Evolutionary conservation across 129 eudicot genomes (phyloP), one percentile per base, ranked within the genome.

Genomic region (Gnaphalium uliginosum): DNA sequence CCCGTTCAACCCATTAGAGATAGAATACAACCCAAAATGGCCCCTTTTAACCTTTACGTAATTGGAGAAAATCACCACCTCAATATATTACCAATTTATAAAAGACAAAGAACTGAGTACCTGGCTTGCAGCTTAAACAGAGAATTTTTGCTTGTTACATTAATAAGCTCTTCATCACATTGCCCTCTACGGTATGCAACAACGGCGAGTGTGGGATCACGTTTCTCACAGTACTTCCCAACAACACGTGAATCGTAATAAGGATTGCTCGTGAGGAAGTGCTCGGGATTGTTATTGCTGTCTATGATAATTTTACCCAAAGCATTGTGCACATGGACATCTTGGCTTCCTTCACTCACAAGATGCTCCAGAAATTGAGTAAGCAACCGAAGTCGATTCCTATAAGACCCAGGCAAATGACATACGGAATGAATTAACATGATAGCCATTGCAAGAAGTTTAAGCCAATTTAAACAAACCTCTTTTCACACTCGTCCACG

Each of bases 311-410:
- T 91, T 74, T 91, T 91, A 68, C 97, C 97, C 78, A 91, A 78
- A 74, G 97, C 97, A 83, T 91, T 88, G 78, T 91, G 97, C 21
- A 92, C 97, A 84, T 92, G 97, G 33, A 92, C 97, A 84, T 89
- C 97, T 81, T 87, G 93, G 84, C 97, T 91, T 85, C 97, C 97
- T 81, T 91, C 97, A 73, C 96, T 91, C 81, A 91, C 97, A 64
- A 89, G 97, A 85, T 92, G 96, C 92, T 92, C 97, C 71, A 92
- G 72, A 77, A 92, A 92, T 21, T 65, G 46, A 67, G 51, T 33
- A 32, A 67, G 72, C 26, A 67, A 67, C 27, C 30, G 33, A 35
- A 37, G 30, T n/a, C 51, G 72, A 39, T 67, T 67, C 72, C 29
- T 67, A 13, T 0, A 67, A 67, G 27, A 37, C 72, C 22, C 21